Percentiles rank a stretch among this genome's conserved stretches.
phyloP scores from a whole-genome alignment of 202 grass and related monocot species.

The Zoysia matrella region DNA sequence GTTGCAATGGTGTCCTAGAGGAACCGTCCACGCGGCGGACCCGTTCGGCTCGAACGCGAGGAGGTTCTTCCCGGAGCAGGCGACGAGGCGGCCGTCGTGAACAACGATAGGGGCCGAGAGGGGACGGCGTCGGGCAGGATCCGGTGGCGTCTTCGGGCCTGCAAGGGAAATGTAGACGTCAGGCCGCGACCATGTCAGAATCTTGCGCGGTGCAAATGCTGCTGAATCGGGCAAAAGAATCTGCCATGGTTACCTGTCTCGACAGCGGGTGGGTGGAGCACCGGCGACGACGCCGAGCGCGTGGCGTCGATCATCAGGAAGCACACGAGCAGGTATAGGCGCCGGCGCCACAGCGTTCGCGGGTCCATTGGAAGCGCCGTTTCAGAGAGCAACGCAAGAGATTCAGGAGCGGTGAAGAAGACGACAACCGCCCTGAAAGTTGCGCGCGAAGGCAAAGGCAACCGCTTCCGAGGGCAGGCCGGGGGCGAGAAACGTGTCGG shows the following conservation, averaged over 20 bases:
- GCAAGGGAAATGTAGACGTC: slow-evolving; percentile 20
- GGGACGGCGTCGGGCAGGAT: slow-evolving; percentile 1
- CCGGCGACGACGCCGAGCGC: neutral
- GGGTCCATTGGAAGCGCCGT: neutral
- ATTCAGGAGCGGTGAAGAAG: neutral
- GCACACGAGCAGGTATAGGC: slow-evolving; percentile 21
- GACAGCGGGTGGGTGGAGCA: neutral
- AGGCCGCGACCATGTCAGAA: neutral
- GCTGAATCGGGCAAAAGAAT: neutral
- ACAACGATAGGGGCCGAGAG: slow-evolving; percentile 60
- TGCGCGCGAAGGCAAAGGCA: neutral
- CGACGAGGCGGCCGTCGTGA: slow-evolving; percentile 53
- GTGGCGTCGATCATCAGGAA: slow-evolving; percentile 9
- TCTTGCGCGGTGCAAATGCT: neutral
- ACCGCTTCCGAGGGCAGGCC: neutral
- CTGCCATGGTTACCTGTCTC: slow-evolving; percentile 1
- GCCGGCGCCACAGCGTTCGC: neutral
- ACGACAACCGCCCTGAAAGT: neutral
- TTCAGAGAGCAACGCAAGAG: neutral
- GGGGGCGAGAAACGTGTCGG: no score
- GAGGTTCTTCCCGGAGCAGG: slow-evolving; percentile 70
- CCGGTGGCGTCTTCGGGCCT: slow-evolving; percentile 32
- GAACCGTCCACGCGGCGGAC: slow-evolving; percentile 58
- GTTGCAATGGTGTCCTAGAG: slow-evolving; percentile 57
- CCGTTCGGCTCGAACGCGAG: slow-evolving; percentile 65